These are phyloP conservation scores for Penicillium flavigenum DNA, from an alignment of 495 filamentous ascomycete species.

Conservation along the genomic window DNA sequence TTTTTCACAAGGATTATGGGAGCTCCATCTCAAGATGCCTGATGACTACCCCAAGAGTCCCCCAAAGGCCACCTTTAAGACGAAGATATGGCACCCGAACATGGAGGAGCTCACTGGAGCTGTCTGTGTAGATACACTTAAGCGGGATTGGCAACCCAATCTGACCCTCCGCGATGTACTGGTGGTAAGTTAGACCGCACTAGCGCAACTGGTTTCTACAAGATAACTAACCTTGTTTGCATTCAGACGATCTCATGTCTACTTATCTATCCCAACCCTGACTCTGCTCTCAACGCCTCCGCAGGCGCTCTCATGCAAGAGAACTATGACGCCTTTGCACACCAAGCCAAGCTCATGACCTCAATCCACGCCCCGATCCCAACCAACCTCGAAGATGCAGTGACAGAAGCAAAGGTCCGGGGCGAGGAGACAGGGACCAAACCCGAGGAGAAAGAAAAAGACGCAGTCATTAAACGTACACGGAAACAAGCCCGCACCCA, in stretches of 20 bases:
- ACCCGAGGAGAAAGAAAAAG: conserved; percentile 23
- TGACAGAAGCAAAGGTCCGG: conserved; percentile 56
- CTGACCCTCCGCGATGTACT: conserved; percentile 64
- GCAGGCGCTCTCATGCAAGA: conserved; percentile 63
- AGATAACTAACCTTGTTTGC: conserved; percentile 2
- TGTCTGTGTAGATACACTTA: conserved; percentile 72
- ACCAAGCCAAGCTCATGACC: conserved; percentile 65
- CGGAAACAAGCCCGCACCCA: conserved; percentile 29
- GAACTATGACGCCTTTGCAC: conserved; percentile 59
- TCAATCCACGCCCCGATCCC: conserved; percentile 64
- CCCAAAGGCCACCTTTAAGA: conserved; percentile 66
- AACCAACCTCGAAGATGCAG: conserved; percentile 38
- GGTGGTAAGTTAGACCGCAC: conserved; percentile 41
- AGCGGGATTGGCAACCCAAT: conserved; percentile 63
- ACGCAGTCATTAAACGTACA: conserved; percentile 18
- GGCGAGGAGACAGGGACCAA: conserved; percentile 53
- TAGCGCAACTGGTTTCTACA: not conserved
- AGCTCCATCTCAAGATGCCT: conserved; percentile 62
- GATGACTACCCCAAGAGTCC: conserved; percentile 62
- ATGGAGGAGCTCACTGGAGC: conserved; percentile 64
- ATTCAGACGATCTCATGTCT: conserved; percentile 65
- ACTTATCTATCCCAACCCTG: conserved; percentile 71
- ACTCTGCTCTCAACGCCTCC: conserved; percentile 65
- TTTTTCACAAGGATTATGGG: conserved; percentile 60
- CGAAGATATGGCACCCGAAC: conserved; percentile 72